phyloP scores from a whole-genome alignment of 2,329 filamentous ascomycete genomes.

The Thielaviopsis ethacetica region DNA sequence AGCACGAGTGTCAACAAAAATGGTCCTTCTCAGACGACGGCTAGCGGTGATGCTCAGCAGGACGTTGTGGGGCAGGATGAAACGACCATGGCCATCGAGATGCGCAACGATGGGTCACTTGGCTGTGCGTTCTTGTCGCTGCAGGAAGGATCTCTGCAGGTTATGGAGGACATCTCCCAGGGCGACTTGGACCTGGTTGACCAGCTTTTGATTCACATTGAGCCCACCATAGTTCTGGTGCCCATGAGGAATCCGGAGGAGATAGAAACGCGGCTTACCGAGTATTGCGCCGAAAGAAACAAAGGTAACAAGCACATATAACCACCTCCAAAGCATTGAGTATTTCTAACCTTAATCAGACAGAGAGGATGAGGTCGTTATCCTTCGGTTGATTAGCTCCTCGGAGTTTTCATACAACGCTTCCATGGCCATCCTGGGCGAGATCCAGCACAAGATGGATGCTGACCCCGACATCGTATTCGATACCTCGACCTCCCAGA shows the following conservation, averaged over 20 bases:
- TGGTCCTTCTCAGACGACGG: neutral
- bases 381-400: slow-evolving; percentile 51
- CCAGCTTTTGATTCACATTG: slow-evolving; percentile 35
- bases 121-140: slow-evolving; percentile 76
- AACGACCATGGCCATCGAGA: slow-evolving; percentile 48
- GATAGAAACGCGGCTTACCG: slow-evolving; percentile 15
- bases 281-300: slow-evolving; percentile 8
- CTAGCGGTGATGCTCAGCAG: neutral
- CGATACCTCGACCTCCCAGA: slow-evolving; percentile 13
- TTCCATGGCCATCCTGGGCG: slow-evolving; percentile 27
- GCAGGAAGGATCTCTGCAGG: slow-evolving; percentile 49
- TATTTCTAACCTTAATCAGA: neutral
- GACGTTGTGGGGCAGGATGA: neutral
- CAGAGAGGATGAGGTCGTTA: slow-evolving; percentile 5
- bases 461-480: slow-evolving; percentile 34
- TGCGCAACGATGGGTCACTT: slow-evolving; percentile 51
- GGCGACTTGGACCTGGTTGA: slow-evolving; percentile 56
- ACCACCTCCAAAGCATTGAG: neutral
- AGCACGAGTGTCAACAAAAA: neutral
- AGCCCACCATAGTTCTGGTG: slow-evolving; percentile 39
- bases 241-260: slow-evolving; percentile 28
- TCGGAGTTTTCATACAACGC: slow-evolving; percentile 55
- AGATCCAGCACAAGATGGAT: slow-evolving; percentile 37
- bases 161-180: slow-evolving; percentile 61
- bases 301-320: neutral